Conservation (phyloP, 1,139 yeast genomes). For the Blastobotrys elegans region DNA sequence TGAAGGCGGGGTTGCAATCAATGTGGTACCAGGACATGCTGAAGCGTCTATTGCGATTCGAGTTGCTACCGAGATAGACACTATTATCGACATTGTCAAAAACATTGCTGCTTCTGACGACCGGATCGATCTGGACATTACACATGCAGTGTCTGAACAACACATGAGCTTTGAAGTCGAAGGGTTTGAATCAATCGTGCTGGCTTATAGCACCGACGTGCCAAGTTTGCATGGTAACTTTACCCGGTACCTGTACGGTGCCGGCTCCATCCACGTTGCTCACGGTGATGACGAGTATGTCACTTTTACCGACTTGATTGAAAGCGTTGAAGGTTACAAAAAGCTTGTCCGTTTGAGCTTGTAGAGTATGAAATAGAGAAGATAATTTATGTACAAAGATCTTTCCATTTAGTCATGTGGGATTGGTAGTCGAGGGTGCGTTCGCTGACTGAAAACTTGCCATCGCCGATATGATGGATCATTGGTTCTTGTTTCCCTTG, state of each 20-base stretch:
- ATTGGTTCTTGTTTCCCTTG: background rate
- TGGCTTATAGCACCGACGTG: conserved; percentile 62
- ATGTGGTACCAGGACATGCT: conserved; percentile 61
- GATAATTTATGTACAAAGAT: background rate
- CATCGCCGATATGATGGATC: conserved; percentile 6
- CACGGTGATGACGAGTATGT: conserved; percentile 58
- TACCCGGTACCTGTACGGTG: conserved; percentile 59
- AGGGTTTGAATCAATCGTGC: conserved; percentile 53
- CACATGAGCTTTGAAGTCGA: conserved; percentile 54
- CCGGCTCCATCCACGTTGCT: conserved; percentile 63
- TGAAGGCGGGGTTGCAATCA: conserved; percentile 56
- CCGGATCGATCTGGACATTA: conserved; percentile 28
- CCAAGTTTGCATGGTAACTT: conserved; percentile 44
- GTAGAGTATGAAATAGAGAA: background rate
- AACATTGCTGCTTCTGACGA: conserved; percentile 33
- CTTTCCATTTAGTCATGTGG: conserved; percentile 1
- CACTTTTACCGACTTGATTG: conserved; percentile 44
- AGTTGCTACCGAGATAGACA: conserved; percentile 46
- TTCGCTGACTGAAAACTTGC: conserved; percentile 1
- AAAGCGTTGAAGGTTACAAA: conserved; percentile 55
- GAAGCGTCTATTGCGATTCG: conserved; percentile 48
- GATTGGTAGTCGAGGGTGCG: background rate
- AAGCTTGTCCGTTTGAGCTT: conserved; percentile 36
- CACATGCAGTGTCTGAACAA: conserved; percentile 38
- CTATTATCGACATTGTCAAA: conserved; percentile 37